phyloP scores from a whole-genome alignment of 2,329 filamentous ascomycete genomes.

The Pestalotiopsis sp. region DNA sequence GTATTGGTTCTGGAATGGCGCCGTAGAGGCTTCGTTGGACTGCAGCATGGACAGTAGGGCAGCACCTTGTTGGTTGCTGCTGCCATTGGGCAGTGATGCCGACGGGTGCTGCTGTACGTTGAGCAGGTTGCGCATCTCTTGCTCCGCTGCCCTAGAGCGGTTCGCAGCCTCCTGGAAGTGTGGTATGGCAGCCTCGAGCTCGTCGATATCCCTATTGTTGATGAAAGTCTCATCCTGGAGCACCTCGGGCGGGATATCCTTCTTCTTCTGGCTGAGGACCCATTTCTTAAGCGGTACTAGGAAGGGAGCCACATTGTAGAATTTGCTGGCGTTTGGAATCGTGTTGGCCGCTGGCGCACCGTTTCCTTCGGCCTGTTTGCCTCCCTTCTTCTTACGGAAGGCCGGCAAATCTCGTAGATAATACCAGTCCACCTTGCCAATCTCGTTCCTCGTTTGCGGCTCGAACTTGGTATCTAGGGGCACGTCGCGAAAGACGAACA shows the following conservation, averaged over 20 bases:
- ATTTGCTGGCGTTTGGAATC: constrained; percentile 72
- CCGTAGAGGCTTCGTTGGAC: constrained; percentile 32
- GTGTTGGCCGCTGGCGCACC: constrained; percentile 49
- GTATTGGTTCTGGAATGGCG: constrained; percentile 19
- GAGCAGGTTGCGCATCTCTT: neutral
- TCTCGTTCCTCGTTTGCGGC: constrained; percentile 92
- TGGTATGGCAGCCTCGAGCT: neutral
- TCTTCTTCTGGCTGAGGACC: constrained; percentile 82
- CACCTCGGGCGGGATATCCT: constrained; percentile 54
- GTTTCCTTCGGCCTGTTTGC: constrained; percentile 55
- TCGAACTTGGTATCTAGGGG: constrained; percentile 87
- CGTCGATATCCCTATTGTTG: constrained; percentile 55
- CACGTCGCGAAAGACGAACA: constrained; percentile 90
- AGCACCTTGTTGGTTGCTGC: constrained; percentile 47
- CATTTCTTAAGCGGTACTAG: constrained; percentile 83
- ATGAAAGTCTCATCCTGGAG: constrained; percentile 59
- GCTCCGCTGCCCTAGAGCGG: neutral
- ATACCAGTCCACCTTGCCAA: constrained; percentile 97
- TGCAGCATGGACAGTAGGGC: constrained; percentile 58
- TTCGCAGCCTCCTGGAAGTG: neutral
- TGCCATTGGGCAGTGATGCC: constrained; percentile 49
- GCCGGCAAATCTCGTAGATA: constrained; percentile 85
- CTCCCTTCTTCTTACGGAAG: constrained; percentile 69
- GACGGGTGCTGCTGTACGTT: neutral
- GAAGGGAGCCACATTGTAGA: constrained; percentile 98